A percentile compares a stretch with the other conserved stretches of the same genome.
Evolutionary conservation across 495 filamentous ascomycete genomes (phyloP).

Genomic region (Aspergillus coremiiformis): DNA sequence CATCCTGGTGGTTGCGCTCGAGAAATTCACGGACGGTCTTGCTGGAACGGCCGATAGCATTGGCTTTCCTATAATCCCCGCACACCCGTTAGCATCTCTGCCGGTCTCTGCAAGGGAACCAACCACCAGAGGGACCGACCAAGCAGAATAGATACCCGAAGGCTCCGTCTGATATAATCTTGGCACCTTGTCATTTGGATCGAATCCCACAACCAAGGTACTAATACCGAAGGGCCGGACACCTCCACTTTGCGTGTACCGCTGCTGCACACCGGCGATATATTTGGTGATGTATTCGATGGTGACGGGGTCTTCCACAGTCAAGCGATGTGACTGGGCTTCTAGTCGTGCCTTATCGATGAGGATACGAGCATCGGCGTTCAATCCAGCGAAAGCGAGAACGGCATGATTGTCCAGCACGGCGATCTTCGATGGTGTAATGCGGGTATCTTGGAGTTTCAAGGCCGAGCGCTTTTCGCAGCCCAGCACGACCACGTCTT

Average conservation of each 20-base stretch:
- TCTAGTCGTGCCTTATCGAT: conserved; percentile 96
- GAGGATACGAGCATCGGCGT: conserved; percentile 94
- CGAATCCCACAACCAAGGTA: conserved; percentile 94
- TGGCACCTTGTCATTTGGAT: conserved; percentile 78
- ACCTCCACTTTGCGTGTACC: conserved; percentile 96
- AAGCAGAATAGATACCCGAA: conserved; percentile 96
- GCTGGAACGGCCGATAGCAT: conserved; percentile 94
- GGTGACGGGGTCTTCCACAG: conserved; percentile 94
- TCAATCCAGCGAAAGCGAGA: conserved; percentile 93
- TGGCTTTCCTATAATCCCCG: conserved; percentile 76
- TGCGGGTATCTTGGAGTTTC: conserved; percentile 98
- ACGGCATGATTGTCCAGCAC: conserved; percentile 91
- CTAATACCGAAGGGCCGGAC: conserved; percentile 96
- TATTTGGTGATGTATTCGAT: conserved; percentile 99
- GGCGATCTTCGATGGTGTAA: conserved; percentile 96
- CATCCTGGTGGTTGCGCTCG: conserved; percentile 94
- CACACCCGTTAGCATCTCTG: conserved; percentile 4
- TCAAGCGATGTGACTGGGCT: conserved; percentile 93
- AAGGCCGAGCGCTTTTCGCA: conserved; percentile 98
- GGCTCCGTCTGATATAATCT: conserved; percentile 96
- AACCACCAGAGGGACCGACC: conserved; percentile 47
- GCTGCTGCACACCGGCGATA: conserved; percentile 92
- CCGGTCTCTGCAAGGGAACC: not conserved
- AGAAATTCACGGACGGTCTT: conserved; percentile 98
- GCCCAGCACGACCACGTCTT: conserved; percentile 87